Evolutionary conservation across 2,329 filamentous ascomycete species (phyloP), one percentile per base, ranked within the genome.

Genomic region (Xylariaceae sp.): DNA sequence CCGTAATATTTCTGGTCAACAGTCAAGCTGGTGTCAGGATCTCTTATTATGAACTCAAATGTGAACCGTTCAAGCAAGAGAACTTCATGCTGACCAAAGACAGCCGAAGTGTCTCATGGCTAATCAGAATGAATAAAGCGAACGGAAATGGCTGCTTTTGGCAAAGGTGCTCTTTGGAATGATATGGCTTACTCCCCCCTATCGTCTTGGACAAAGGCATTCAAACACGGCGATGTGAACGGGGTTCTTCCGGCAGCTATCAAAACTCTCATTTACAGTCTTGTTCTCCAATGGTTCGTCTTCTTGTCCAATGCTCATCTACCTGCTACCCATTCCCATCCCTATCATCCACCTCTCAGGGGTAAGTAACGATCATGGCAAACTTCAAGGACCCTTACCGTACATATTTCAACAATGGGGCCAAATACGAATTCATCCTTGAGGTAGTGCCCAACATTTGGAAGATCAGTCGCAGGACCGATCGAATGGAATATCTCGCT

Each of bases 401-500:
- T 37, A 53, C 61, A 7, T 55, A 59, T 52, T 35, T 57, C 17
- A 39, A 51, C 2, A 58, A 52, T 13, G 53, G 41, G 23, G 18
- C 63, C 9, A 53, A 64, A 18, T 73, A 72, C 61, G 70, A 73
- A 13, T 68, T 73, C 56, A 52, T 65, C 44, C 62, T 63, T 10
- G 67, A 73, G 60, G 18, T 69, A 13, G 48, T 61, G 11, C 68
- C 69, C 8, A 60, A 62, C 2, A 58, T 71, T 53, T 73, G 69
- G 69, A 71, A 66, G 55, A 56, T 72, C 56, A 61, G 57, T 30
- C 66, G 65, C 53, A 69, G 67, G 55, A 52, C 9, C 6, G 66
- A 71, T 61, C 63, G 66, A 52, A 59, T 66, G 52, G 64, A 67
- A 41, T 70, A 62, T 54, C 65, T 73, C 18, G 71, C 71, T 18